Evolutionary conservation across 352 stramenopile species (phyloP).

Genomic region (Globisporangium cystogenes): DNA sequence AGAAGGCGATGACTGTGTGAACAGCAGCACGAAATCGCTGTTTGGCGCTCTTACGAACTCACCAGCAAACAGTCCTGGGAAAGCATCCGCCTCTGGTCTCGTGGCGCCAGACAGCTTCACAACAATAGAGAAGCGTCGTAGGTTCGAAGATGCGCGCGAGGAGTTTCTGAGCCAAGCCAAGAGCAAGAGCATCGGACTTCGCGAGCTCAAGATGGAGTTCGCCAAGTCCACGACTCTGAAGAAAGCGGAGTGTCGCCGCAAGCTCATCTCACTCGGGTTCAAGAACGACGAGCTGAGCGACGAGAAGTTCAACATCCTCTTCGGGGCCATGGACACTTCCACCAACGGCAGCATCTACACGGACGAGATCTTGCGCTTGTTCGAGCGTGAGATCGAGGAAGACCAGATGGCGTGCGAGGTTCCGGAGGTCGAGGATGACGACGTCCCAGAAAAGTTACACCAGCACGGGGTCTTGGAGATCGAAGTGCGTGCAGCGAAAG

Average conservation of each 20-base stretch:
- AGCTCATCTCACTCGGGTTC: slow-evolving; percentile 61
- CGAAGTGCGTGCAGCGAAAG: slow-evolving; percentile 46
- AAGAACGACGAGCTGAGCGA: slow-evolving; percentile 63
- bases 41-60: slow-evolving; percentile 7
- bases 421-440: slow-evolving; percentile 75
- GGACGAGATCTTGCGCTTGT: slow-evolving; percentile 50
- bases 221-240: slow-evolving; percentile 38
- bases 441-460: slow-evolving; percentile 56
- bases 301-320: slow-evolving; percentile 62
- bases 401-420: slow-evolving; percentile 69
- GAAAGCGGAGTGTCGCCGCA: slow-evolving; percentile 52
- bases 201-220: slow-evolving; percentile 65
- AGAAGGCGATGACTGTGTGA: slow-evolving; percentile 45
- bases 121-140: slow-evolving; percentile 37
- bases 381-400: slow-evolving; percentile 67
- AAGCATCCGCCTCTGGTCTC: slow-evolving; percentile 22
- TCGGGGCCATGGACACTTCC: slow-evolving; percentile 37
- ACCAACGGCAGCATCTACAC: slow-evolving; percentile 37
- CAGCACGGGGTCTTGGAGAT: slow-evolving; percentile 66
- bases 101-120: slow-evolving; percentile 20
- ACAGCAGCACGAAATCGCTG: slow-evolving; percentile 2
- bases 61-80: slow-evolving; percentile 22
- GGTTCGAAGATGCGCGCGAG: slow-evolving; percentile 71
- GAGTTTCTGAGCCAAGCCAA: slow-evolving; percentile 60
- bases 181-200: slow-evolving; percentile 56